Evolutionary conservation across 352 stramenopile species (phyloP).

Genomic region (Albugo candida): DNA sequence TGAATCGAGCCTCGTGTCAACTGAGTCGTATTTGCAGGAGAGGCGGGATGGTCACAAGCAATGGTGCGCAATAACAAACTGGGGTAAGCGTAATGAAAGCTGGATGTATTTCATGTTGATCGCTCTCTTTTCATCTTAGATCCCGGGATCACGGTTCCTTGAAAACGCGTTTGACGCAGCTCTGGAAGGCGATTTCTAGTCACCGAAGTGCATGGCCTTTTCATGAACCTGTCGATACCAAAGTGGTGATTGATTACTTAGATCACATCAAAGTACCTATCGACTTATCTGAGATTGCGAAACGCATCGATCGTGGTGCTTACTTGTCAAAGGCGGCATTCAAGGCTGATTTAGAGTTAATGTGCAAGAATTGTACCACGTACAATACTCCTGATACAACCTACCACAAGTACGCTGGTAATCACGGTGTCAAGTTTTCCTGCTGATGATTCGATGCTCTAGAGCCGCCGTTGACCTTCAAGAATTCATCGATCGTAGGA

Average conservation of each 20-base stretch:
- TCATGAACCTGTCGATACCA: slow-evolving; percentile 90
- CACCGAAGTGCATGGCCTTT: slow-evolving; percentile 96
- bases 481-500: too few species aligned
- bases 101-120: neutral
- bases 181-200: slow-evolving; percentile 83
- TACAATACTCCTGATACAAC: slow-evolving; percentile 95
- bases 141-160: slow-evolving; percentile 44
- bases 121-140: neutral
- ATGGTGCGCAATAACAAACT: slow-evolving; percentile 75
- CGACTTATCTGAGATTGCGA: slow-evolving; percentile 66
- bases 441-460: too few species aligned
- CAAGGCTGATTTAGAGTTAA: slow-evolving; percentile 87
- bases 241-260: slow-evolving; percentile 92
- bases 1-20: neutral
- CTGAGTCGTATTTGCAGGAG: slow-evolving; percentile 21
- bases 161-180: slow-evolving; percentile 66
- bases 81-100: slow-evolving; percentile 16
- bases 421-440: too few species aligned
- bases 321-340: slow-evolving; percentile 87
- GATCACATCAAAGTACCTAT: slow-evolving; percentile 93
- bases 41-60: slow-evolving; percentile 68
- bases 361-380: slow-evolving; percentile 93
- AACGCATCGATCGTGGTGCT: slow-evolving; percentile 53
- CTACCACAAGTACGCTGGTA: slow-evolving; percentile 78
- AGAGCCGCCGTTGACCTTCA: too few species aligned